Percentiles rank a stretch among this genome's conserved stretches.
These are phyloP conservation scores for Boechera divaricarpa DNA, from an alignment of 345 rosid species.

Conservation along the genomic window DNA sequence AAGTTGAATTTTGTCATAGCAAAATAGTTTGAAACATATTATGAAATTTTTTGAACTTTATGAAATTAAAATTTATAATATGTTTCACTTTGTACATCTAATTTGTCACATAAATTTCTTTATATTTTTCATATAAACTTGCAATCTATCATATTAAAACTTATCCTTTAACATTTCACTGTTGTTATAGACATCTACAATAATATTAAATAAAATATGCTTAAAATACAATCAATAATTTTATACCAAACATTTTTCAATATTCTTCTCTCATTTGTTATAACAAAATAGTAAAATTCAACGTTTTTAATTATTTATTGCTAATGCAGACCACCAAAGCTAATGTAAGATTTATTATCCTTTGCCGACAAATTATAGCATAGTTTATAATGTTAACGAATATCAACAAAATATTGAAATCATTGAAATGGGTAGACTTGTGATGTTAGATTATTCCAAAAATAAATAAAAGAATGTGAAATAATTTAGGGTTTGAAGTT, in stretches of 20 bases:
- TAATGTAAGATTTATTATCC: slow-evolving; percentile 5
- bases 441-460: slow-evolving; percentile 17
- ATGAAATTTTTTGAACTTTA: too few species aligned
- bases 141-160: too few species aligned
- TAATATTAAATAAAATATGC: background rate
- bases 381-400: background rate
- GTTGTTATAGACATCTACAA: background rate
- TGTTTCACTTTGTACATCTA: too few species aligned
- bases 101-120: too few species aligned
- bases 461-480: background rate
- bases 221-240: background rate
- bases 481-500: slow-evolving; percentile 35
- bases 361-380: slow-evolving; percentile 19
- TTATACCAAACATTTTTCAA: background rate
- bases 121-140: too few species aligned
- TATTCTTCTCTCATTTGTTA: background rate
- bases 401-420: background rate
- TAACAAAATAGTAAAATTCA: background rate
- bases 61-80: too few species aligned
- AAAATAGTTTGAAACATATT: too few species aligned
- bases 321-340: background rate
- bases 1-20: too few species aligned
- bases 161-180: too few species aligned
- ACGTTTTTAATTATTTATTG: background rate
- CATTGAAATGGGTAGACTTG: slow-evolving; percentile 10